A percentile compares a stretch with the other conserved stretches of the same genome.
Evolutionary conservation across 768 basidiomycete species (phyloP).

Genomic region (Tricholoma furcatifolium): DNA sequence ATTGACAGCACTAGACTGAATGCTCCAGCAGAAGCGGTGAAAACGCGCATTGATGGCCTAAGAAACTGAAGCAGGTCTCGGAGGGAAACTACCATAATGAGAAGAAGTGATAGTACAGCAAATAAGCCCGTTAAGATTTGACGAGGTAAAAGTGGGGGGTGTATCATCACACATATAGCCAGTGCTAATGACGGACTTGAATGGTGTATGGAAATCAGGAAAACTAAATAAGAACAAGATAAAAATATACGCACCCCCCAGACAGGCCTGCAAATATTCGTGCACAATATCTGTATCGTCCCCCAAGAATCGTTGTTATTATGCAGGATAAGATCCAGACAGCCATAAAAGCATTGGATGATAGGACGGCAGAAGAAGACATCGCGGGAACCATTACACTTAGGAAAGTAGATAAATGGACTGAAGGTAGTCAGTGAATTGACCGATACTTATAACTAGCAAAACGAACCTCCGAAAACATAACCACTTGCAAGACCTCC

Average conservation of each 20-base stretch:
- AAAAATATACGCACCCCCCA: conserved; percentile 47
- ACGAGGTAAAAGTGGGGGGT: conserved; percentile 37
- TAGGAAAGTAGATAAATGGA: conserved; percentile 61
- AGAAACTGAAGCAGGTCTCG: conserved; percentile 46
- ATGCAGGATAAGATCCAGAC: conserved; percentile 57
- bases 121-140: conserved; percentile 37
- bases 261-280: conserved; percentile 46
- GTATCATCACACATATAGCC: conserved; percentile 18
- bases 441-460: background rate
- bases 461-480: conserved; percentile 53
- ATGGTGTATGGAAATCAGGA: conserved; percentile 20
- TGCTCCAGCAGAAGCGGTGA: conserved; percentile 52
- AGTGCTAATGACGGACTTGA: conserved; percentile 22
- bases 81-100: conserved; percentile 38
- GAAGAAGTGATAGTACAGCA: conserved; percentile 38
- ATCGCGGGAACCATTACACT: conserved; percentile 54
- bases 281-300: conserved; percentile 53
- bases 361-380: conserved; percentile 42
- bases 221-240: conserved; percentile 32
- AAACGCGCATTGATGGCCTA: conserved; percentile 48
- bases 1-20: conserved; percentile 56
- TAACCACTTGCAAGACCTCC: conserved; percentile 62
- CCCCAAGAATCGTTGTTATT: conserved; percentile 47
- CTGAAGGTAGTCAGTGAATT: conserved; percentile 26
- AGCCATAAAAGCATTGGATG: conserved; percentile 52